These are phyloP conservation scores for Candida albicans DNA, from an alignment of 1,139 yeast genomes.

Conservation along the genomic window DNA sequence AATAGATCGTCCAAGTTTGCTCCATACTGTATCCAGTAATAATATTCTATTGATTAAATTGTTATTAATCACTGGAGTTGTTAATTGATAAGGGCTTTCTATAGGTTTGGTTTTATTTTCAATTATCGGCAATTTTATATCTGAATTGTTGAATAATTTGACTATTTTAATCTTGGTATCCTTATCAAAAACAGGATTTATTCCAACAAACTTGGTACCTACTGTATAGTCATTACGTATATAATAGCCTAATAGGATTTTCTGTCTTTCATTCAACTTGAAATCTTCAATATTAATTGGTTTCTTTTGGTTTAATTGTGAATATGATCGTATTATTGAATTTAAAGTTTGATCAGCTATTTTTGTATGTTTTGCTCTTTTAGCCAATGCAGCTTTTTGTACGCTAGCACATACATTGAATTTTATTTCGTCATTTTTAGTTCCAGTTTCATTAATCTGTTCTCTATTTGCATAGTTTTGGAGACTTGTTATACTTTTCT, in stretches of 20 bases:
- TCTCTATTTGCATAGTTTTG: background rate
- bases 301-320: background rate
- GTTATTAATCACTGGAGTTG: slow-evolving; percentile 5
- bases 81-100: slow-evolving; percentile 3
- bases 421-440: background rate
- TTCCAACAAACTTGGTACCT: background rate
- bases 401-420: too few species aligned
- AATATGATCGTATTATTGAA: background rate
- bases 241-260: slow-evolving; percentile 1
- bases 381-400: background rate
- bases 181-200: background rate
- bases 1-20: background rate
- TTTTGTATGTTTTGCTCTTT: background rate
- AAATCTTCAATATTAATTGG: background rate
- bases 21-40: background rate
- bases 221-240: background rate
- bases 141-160: background rate
- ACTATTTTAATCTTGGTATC: background rate
- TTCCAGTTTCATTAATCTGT: background rate
- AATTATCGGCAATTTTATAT: slow-evolving; percentile 6
- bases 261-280: background rate
- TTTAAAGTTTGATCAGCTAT: background rate
- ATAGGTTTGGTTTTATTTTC: background rate
- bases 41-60: slow-evolving; percentile 10
- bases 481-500: slow-evolving; percentile 3